Base-by-base conservation (phyloP, 106 monocot genomes). In the Allium sativum region DNA sequence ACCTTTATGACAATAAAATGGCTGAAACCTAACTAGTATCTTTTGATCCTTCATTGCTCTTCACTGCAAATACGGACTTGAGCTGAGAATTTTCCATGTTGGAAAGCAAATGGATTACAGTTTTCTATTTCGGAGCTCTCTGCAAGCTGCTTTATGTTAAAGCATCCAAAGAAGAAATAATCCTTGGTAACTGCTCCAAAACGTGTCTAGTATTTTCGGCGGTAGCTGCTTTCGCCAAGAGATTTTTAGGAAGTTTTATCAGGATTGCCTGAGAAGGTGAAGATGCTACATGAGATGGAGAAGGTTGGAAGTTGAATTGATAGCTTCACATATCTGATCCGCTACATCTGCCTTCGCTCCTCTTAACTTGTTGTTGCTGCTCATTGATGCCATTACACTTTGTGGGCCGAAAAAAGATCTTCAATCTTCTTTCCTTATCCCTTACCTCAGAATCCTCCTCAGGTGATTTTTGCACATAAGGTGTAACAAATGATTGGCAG, bases 1-100 rank as follows among this genome's bases (percentile, higher is more conserved):
- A 31, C 31, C 31, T 31, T 31, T 5, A 2, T 31, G 31, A 31
- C 31, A 31, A 5, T 31, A 31, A 5, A 31, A 31, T 31, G 31
- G 31, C 31, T 3, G 31, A 31, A 31, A 31, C 5, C 31, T 31
- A 59, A 46, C 45, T 50, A 15, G 57, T 13, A 19, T 75, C 31
- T 48, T 75, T 76, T 12, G 60, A 52, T 21, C 70, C 73, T 58
- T 72, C 62, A 57, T 9, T 21, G 9, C 11, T 46, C 56, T 56
- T 22, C 12, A 59, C 68, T 56, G 58, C 63, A 65, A 80, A 68
- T 12, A 57, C 54, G 65, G 69, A 79, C 10, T 48, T 83, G 45
- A 94, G 81, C 73, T 90, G 89, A 47, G 80, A 81, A 44, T 45
- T 94, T 61, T 94, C 90, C 94, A 94, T 86, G 56, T 90, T 81